These are phyloP conservation scores for Chaetomium tenue DNA, from an alignment of 495 filamentous ascomycete genomes.

Conservation along the genomic window DNA sequence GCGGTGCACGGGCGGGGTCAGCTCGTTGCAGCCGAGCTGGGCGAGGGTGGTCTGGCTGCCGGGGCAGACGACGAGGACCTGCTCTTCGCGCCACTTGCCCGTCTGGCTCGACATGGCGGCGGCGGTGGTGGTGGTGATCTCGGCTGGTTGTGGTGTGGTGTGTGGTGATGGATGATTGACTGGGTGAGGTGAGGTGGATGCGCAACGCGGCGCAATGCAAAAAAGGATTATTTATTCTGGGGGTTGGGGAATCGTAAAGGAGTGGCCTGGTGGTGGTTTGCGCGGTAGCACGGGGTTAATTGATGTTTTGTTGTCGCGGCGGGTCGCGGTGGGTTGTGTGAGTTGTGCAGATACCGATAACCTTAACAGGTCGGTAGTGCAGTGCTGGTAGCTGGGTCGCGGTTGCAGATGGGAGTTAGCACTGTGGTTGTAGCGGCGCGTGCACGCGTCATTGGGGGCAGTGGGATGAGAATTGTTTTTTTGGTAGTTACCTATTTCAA, in stretches of 20 bases:
- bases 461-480: neutral
- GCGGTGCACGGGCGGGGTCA: conserved; percentile 77
- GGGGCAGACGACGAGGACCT: conserved; percentile 76
- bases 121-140: neutral
- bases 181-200: too few relatives aligned
- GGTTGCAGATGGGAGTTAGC: neutral
- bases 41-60: conserved; percentile 92
- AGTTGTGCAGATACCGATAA: too few relatives aligned
- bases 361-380: too few relatives aligned
- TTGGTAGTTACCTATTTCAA: too few relatives aligned
- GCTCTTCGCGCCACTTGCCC: conserved; percentile 55
- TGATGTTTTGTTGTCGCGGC: neutral
- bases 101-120: conserved; percentile 47
- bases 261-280: too few relatives aligned
- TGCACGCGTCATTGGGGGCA: conserved; percentile 13
- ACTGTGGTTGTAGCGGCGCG: neutral
- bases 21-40: conserved; percentile 88
- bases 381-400: neutral
- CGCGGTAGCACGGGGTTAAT: neutral
- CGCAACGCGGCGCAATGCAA: too few relatives aligned
- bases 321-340: neutral
- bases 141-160: too few relatives aligned
- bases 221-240: neutral
- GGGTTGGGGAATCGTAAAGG: too few relatives aligned
- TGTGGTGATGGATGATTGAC: too few relatives aligned